These are phyloP conservation scores for Acanthamoeba lenticulata DNA, from an alignment of 208 protist species.

Conservation along the genomic window DNA sequence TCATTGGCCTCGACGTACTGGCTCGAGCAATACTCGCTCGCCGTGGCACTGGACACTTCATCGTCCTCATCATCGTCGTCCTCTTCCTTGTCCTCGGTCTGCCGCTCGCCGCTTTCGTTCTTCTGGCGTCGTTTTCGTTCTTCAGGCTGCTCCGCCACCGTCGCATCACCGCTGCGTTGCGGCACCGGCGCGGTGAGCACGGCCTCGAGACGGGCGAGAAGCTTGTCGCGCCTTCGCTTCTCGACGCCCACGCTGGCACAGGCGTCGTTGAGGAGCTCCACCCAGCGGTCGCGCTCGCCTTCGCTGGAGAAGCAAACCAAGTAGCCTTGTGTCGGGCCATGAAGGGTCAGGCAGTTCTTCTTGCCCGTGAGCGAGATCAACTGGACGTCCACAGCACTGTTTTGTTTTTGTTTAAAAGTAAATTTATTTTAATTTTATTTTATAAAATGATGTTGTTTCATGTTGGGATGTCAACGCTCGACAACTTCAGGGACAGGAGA, in stretches of 20 bases:
- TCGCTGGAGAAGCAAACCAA: background rate
- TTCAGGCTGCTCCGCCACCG: background rate
- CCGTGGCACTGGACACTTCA: background rate
- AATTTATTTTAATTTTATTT: too few relatives aligned
- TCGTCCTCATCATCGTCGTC: background rate
- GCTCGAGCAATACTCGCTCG: background rate
- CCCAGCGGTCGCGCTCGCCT: background rate
- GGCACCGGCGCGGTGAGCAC: background rate
- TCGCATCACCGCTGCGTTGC: background rate
- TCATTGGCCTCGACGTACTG: background rate
- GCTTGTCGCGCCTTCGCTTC: background rate
- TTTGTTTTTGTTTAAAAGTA: background rate
- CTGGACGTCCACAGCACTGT: background rate
- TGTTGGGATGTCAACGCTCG: too few relatives aligned
- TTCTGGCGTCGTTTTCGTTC: background rate
- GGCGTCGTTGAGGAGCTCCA: background rate
- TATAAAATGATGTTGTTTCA: too few relatives aligned
- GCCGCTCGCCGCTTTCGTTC: background rate
- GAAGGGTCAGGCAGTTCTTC: background rate
- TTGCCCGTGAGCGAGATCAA: conserved; percentile 5
- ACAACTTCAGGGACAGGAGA: background rate
- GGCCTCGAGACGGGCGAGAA: background rate
- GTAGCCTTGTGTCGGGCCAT: background rate
- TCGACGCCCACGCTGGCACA: background rate
- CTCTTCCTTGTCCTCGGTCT: background rate